Evolutionary conservation across 257 asterid species (phyloP).

Genomic region (Henckelia pumila): DNA sequence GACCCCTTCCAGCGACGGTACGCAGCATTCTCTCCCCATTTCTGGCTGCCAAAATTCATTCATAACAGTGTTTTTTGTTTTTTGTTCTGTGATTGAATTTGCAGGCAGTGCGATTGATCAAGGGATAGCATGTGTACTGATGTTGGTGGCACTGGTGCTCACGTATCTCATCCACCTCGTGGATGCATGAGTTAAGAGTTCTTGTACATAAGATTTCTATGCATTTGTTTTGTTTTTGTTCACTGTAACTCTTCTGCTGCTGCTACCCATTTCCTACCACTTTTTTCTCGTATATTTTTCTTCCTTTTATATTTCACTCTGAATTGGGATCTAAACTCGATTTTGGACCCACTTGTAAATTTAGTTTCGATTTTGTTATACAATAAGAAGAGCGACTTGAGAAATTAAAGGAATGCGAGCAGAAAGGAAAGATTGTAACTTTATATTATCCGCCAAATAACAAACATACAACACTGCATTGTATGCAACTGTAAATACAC

Average conservation of each 20-base stretch:
- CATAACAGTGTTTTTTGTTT: not conserved
- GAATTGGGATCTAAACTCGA: too few species aligned
- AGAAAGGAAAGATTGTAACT: too few species aligned
- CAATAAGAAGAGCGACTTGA: too few species aligned
- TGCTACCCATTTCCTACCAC: not conserved
- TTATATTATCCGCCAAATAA: not conserved
- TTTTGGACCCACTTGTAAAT: too few species aligned
- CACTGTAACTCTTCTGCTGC: not conserved
- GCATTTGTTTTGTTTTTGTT: too few species aligned
- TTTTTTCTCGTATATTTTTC: too few species aligned
- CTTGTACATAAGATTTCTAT: not conserved
- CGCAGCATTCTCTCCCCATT: not conserved
- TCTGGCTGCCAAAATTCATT: not conserved
- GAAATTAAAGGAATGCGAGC: too few species aligned
- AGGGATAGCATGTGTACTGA: slow-evolving; percentile 22
- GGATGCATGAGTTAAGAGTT: slow-evolving; percentile 1
- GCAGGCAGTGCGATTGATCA: slow-evolving; percentile 26
- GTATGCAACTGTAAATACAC: not conserved
- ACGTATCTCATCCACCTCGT: slow-evolving; percentile 21
- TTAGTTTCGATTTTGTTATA: too few species aligned
- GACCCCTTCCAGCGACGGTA: slow-evolving; percentile 31
- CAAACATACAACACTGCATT: not conserved
- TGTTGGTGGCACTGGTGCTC: slow-evolving; percentile 27
- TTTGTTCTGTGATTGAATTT: not conserved
- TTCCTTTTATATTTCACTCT: too few species aligned